These are phyloP conservation scores for Kwoniella pini DNA, from an alignment of 768 basidiomycete genomes.

Conservation along the genomic window DNA sequence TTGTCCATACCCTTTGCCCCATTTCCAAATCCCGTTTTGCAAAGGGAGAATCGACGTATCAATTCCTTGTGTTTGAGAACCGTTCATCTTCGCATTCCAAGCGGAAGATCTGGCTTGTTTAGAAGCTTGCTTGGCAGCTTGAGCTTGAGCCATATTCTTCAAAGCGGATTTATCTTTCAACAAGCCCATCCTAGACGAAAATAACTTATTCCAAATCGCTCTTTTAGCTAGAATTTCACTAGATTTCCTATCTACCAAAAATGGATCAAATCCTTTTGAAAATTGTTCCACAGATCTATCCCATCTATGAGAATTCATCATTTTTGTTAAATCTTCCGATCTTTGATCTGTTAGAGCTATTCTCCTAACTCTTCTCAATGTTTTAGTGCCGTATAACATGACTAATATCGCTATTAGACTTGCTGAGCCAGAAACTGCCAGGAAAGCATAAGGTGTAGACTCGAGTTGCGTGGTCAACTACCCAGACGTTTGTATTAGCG, in stretches of 20 bases:
- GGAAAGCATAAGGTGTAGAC: slow-evolving; percentile 71
- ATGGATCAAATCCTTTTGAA: slow-evolving; percentile 16
- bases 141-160: too few relatives aligned
- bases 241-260: slow-evolving; percentile 11
- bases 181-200: slow-evolving; percentile 13
- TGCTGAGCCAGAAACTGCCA: slow-evolving; percentile 64
- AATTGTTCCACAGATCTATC: slow-evolving; percentile 21
- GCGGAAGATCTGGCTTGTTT: background rate
- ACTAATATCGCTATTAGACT: slow-evolving; percentile 64
- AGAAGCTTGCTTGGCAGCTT: background rate
- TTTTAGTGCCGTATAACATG: slow-evolving; percentile 68
- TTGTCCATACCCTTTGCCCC: slow-evolving; percentile 16
- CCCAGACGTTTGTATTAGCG: too few relatives aligned
- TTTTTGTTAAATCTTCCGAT: background rate
- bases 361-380: slow-evolving; percentile 54
- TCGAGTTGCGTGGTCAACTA: slow-evolving; percentile 78
- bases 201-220: slow-evolving; percentile 22
- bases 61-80: background rate
- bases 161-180: background rate
- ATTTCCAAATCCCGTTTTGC: slow-evolving; percentile 15
- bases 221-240: slow-evolving; percentile 8
- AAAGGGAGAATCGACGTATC: background rate
- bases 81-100: background rate
- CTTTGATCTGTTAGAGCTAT: slow-evolving; percentile 48
- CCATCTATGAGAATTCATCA: slow-evolving; percentile 19